Evolutionary conservation across 805 yeast species (phyloP).

Genomic region (Metschnikowia vanudenii): DNA sequence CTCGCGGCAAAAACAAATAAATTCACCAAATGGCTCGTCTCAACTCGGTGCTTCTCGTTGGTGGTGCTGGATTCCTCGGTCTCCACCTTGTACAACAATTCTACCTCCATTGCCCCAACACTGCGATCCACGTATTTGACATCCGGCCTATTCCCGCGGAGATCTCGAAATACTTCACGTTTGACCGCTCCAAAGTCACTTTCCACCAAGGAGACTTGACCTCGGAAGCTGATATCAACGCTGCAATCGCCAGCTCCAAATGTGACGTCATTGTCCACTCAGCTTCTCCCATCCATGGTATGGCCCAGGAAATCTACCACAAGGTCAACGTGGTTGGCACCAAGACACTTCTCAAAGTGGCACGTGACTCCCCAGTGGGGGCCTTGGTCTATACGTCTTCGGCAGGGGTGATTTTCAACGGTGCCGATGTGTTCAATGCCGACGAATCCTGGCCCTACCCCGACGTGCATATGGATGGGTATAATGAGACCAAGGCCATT

Average conservation of each 20-base stretch:
- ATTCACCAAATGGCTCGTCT: slow-evolving; percentile 14
- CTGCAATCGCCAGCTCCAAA: slow-evolving; percentile 55
- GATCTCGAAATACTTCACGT: slow-evolving; percentile 70
- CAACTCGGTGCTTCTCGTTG: slow-evolving; percentile 76
- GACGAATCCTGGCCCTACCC: slow-evolving; percentile 96
- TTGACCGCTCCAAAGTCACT: slow-evolving; percentile 54
- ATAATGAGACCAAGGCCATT: slow-evolving; percentile 89
- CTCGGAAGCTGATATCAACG: slow-evolving; percentile 59
- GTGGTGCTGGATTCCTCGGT: slow-evolving; percentile 95
- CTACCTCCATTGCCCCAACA: slow-evolving; percentile 59
- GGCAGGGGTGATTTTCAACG: slow-evolving; percentile 96
- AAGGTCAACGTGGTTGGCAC: slow-evolving; percentile 94
- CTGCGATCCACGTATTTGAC: slow-evolving; percentile 83
- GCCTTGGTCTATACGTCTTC: slow-evolving; percentile 93
- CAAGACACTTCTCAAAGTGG: slow-evolving; percentile 62
- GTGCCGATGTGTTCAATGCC: slow-evolving; percentile 88
- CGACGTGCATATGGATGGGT: slow-evolving; percentile 89
- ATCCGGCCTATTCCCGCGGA: slow-evolving; percentile 81
- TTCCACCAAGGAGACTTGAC: slow-evolving; percentile 86
- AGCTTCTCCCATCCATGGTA: slow-evolving; percentile 94
- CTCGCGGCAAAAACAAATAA: too few species aligned
- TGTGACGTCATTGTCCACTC: slow-evolving; percentile 88
- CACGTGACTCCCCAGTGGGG: slow-evolving; percentile 49
- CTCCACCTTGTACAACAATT: slow-evolving; percentile 88
- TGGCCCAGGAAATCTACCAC: slow-evolving; percentile 72